Base-by-base conservation (phyloP, 768 basidiomycete genomes). In the Suillus subluteus region DNA sequence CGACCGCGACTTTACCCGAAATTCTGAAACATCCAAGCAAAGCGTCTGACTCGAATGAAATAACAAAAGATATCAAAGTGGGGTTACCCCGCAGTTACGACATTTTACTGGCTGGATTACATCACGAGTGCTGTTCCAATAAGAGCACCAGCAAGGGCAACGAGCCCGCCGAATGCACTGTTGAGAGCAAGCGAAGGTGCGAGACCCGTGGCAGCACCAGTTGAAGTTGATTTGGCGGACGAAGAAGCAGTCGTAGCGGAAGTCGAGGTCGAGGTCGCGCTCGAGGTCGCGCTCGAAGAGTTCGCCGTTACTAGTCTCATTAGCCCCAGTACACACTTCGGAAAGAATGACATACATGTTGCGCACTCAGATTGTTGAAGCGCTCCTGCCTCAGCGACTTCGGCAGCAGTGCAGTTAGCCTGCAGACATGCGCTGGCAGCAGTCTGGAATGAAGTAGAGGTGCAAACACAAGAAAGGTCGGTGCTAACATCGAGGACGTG, bases 381-480 rank as follows among this genome's bases (percentile, higher is more conserved):
- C 13, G 62, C 62, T 13, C 26, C 1, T 0, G 83, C 84, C 1
- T 76, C n/a, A 1, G 62, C 7, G 1, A 70, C 2, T 12, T 84
- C 84, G 0, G 63, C 59, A 0, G 74, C 0, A 0, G 79, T 71
- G 66, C 84, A 86, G 48, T 70, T 77, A 1, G 67, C n/a, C 26
- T 37, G 1, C 26, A 85, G 73, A 69, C 84, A 85, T 7, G 37
- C 1, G 0, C 1, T 9, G 3, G 79, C 79, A 1, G 73, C 72
- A 4, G 1, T 0, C 65, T 84, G 82, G 81, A 82, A 85, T 2
- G 66, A 54, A 1, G 62, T 12, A 61, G 75, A 81, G 3, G 76
- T 70, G 74, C 84, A 85, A 26, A 82, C 68, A 62, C 84, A 85
- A 0, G 65, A 0, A n/a, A 81, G 0, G 70, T 85, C 71, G 15